Base-by-base conservation (phyloP, 2,329 filamentous ascomycete genomes). In the Penicillium capsulatum region DNA sequence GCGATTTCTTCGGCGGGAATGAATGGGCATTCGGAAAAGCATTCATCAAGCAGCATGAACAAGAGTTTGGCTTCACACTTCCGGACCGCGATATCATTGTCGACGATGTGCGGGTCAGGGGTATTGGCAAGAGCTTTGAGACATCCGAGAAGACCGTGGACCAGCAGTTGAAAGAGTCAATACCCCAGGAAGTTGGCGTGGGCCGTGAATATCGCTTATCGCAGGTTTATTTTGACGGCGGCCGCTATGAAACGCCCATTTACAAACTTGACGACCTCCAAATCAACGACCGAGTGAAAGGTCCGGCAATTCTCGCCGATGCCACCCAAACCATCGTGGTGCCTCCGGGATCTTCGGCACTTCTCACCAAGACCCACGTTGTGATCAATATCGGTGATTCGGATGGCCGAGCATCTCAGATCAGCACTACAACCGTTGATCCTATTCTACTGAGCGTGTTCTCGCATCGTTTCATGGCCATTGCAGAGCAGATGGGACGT, bases 41-140 rank as follows among this genome's bases (percentile, higher is more conserved):
- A 0, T 96, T 97, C 56, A 73, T 94, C 20, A 80, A 81, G 53
- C 87, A 94, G 53, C 90, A 96, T 59, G 82, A 88, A 36, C 89
- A 92, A 58, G 90, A 96, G 59, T 96, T 96, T 58, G 89, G 89
- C 0, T 96, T 96, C 58, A 94, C 86, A 0, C 71, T 96, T 2
- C 80, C 81, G 16, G 86, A 94, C 43, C 76, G 89, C 39, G 87
- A 95, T 52, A 86, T 95, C 38, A 89, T 95, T 31, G 76, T 96
- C 6, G 90, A 95, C 47, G 90, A 95, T 61, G 85, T 95, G 3
- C 81, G 90, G 28, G 86, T 90, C 4, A 77, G 91, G 40, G 88
- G 88, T 10, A 94, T 95, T 46, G 90, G 87, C 32, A 94, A 89
- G 72, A 91, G 86, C 31, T 91, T 90, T 61, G 76, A 85, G 37